Evolutionary conservation across 805 yeast genomes (phyloP), one percentile per base, ranked within the genome.

Genomic region (Tetrapisispora iriomotensis): DNA sequence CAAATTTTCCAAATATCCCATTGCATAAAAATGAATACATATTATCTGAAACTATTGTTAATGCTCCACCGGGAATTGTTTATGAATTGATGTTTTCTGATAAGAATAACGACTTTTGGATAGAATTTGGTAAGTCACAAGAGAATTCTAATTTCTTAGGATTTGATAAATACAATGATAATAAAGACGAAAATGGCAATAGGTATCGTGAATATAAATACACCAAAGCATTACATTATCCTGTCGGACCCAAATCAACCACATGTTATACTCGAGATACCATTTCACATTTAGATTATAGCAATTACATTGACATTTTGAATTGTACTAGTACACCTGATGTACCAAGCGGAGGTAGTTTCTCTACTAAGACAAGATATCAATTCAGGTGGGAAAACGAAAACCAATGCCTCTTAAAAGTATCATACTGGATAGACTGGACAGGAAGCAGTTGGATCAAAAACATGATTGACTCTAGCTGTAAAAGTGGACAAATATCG

Each of bases 191-290:
- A 20, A 67, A 68, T 8, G 71, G 67, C 3, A 58, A 59, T 19
- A 58, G 64, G 34, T 70, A 64, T 34, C 61, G 94, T 39, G 57
- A 63, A 3, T 88, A 74, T 54, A 68, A 72, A 4, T 92, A 88
- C 59, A 71, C 73, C 36, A 84, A 84, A 59, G 85, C 81, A 1
- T 67, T 92, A 41, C 76, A 78, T 38, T 87, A 74, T 38, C 74
- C 95, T 1, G 77, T 92, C 27, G 98, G 98, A 0, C 98, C 98
- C 10, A 87, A 85, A 51, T 85, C 90, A 19, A 88, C 99, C 2
- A 76, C 71, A 41, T 84, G 94, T 56, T 43, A 63, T n/a, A 76
- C 74, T 13, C 61, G 59, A 3, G 96, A 87, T 49, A 64, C 68
- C 0, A 67, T 83, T 17, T 73, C 76, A 32, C 61, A 70, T 34